Base-by-base conservation (phyloP, 192 early-diverging fungal species). In the Coemansia sp. region DNA sequence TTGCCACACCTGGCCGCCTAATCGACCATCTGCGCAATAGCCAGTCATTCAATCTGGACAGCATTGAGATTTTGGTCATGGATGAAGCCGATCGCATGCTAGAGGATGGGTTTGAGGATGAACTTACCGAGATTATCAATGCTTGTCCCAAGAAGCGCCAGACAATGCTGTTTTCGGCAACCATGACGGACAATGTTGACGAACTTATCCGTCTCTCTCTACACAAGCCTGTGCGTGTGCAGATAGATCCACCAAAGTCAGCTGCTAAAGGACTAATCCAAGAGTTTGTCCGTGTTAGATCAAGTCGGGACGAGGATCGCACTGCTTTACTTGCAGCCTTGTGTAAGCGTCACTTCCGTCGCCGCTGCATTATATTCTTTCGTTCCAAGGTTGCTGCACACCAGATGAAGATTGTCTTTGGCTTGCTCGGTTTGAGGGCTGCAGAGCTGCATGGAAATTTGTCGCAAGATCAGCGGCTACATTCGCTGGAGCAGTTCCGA, bases 51-150 rank as follows among this genome's bases (percentile, higher is more conserved):
- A 79, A 82, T 12, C 65, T 98, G 31, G 95, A 97, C 60, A 75
- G 67, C 18, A 88, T 98, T 67, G 96, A 98, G 73, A 98, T 99
- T 68, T 67, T 99, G 48, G 87, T 99, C 9, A 97, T 99, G 87
- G 97, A 99, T 75, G 97, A 99, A 81, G 97, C 97, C 41, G 97
- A 99, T 84, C 87, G 90, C 60, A 97, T 99, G 87, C 83, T 99
- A 8, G 97, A 99, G 73, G 95, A 97, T 72, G 97, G 97, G 25
- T 99, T 99, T 73, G 85, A 90, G 12, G 95, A 88, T 62, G 97
- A 99, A 71, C 85, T 99, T 53, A 90, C 89, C 16, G 95, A 99
- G 74, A 97, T 99, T 74, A 85, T 99, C 69, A 90, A 89, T 55
- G 56, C 88, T 48, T 92, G 90, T 48, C 97, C 97, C 3, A 85